Percentiles rank a stretch among this genome's conserved stretches.
Conservation (phyloP, 2,329 filamentous ascomycete species). For the Penicillium sp. region DNA sequence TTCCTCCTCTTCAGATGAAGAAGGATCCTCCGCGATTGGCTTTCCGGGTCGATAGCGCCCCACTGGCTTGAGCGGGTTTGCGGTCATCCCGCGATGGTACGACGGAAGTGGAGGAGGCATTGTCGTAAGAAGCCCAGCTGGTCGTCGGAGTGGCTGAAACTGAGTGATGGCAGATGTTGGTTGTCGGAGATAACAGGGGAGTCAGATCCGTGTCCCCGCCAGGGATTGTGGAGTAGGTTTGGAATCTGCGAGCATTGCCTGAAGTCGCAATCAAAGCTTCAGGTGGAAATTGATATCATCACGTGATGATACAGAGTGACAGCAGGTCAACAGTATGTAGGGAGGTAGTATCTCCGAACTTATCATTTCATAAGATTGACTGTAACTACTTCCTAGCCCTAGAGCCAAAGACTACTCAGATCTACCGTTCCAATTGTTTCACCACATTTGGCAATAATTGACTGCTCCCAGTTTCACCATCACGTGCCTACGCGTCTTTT, state of each 20-base stretch:
- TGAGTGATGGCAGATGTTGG: not conserved
- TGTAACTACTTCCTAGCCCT: too few relatives aligned
- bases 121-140: constrained; percentile 5
- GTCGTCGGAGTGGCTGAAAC: not conserved
- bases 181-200: too few relatives aligned
- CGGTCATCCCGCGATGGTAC: constrained; percentile 71
- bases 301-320: constrained; percentile 50
- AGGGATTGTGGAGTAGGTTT: too few relatives aligned
- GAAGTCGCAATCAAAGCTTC: constrained; percentile 21
- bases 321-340: too few relatives aligned
- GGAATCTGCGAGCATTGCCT: too few relatives aligned
- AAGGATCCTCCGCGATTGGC: constrained; percentile 51
- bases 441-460: constrained; percentile 29
- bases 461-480: constrained; percentile 35
- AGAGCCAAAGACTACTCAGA: too few relatives aligned
- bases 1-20: constrained; percentile 52
- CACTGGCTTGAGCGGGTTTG: constrained; percentile 73
- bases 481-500: constrained; percentile 27
- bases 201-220: too few relatives aligned
- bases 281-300: constrained; percentile 50
- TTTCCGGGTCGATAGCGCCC: constrained; percentile 84
- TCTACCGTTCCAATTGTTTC: too few relatives aligned
- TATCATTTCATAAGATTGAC: too few relatives aligned
- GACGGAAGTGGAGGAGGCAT: constrained; percentile 48
- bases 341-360: too few relatives aligned